Evolutionary conservation across 352 stramenopile genomes (phyloP).

Genomic region (Phytophthora podocarpi): DNA sequence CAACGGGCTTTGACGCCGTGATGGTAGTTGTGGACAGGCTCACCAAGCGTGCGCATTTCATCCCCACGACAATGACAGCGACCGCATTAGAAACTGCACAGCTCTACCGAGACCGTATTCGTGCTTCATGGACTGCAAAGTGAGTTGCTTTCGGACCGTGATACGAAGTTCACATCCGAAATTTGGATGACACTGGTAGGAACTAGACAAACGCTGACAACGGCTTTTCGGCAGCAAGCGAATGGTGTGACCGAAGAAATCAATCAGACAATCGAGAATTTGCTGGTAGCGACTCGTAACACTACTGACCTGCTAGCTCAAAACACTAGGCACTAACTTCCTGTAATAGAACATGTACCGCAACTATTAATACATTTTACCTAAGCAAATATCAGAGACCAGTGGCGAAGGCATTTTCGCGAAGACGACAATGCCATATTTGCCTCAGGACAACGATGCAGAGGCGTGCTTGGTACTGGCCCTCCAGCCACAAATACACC

Average conservation of each 20-base stretch:
- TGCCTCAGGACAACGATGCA: no score
- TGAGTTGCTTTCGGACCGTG: constrained; percentile 25
- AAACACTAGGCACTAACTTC: no score
- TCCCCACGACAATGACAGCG: not conserved
- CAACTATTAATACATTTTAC: no score
- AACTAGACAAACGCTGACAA: no score
- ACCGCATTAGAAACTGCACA: not conserved
- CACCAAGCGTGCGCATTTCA: constrained; percentile 12
- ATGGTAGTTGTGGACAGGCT: constrained; percentile 17
- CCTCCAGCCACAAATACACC: no score
- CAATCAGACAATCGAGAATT: constrained; percentile 28
- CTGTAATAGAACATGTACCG: no score
- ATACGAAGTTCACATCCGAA: constrained; percentile 20
- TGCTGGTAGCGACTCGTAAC: no score
- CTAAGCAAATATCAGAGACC: no score
- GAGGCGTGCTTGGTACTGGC: no score
- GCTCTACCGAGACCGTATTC: constrained; percentile 13
- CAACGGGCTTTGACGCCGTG: constrained; percentile 5
- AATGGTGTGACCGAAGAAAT: constrained; percentile 20
- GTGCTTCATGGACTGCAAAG: not conserved
- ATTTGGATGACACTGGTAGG: constrained; percentile 18
- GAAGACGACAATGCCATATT: no score
- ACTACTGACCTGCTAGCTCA: no score
- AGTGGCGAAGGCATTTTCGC: no score
- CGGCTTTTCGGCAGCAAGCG: constrained; percentile 10